Evolutionary conservation across 2,329 filamentous ascomycete genomes (phyloP), one percentile per base, ranked within the genome.

Genomic region (Arthrinium phaeospermum): DNA sequence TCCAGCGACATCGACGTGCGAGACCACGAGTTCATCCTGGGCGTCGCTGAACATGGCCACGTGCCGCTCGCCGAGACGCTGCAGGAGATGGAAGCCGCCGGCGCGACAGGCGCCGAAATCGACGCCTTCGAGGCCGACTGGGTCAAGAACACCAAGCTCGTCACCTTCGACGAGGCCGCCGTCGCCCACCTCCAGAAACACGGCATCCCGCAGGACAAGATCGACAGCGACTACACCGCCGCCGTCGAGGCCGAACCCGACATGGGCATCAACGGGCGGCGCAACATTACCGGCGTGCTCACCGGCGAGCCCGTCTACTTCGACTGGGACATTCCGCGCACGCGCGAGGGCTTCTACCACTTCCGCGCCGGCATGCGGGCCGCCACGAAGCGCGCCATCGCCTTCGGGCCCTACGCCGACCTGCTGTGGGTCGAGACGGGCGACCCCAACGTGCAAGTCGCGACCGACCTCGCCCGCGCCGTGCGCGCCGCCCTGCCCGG

Each of bases 361-460:
- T 97, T 94, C 88, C 89, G 90, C 68, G 93, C 93, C 19, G 95
- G 95, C 76, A 92, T 98, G 86, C 84, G 87, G 8, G 94, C 95
- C 0, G 95, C 96, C 0, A 98, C 94, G 49, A 98, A 98, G 87
- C 93, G 96, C 71, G 95, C 95, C 2, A 91, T 97, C 73, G 94
- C 93, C 68, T 98, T 97, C 78, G 95, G 92, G 0, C 95, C 96
- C 0, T 98, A 94, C 80, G 95, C 96, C 1, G 96, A 99, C 82
- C 91, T 99, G 24, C 89, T 98, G 16, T 99, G 96, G 96, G 94
- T 98, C 68, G 96, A 99, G 85, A 98, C 96, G 0, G 96, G 94
- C 68, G 93, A 96, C 76, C 96, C 96, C 30, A 92, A 91, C 76
- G 94, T 98, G 14, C 83, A 90, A 69, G 93, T 97, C 46, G 94